These are phyloP conservation scores for Penicillium soppii DNA, from an alignment of 495 filamentous ascomycete species.

Conservation along the genomic window DNA sequence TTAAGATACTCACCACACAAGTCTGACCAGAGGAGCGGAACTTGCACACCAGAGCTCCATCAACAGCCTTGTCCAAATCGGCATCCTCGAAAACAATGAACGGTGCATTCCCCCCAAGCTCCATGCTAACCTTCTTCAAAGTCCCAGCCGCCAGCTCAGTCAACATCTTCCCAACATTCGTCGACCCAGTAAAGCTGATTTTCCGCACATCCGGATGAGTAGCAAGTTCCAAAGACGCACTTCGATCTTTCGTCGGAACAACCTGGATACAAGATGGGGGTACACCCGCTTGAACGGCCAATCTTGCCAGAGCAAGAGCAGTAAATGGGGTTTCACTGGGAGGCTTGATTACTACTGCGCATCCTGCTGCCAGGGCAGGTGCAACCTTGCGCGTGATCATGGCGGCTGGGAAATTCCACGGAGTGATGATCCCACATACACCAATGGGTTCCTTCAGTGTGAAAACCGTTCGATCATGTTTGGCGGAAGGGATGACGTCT, in stretches of 20 bases:
- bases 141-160: conserved; percentile 53
- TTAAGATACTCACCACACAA: conserved; percentile 34
- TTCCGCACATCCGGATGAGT: conserved; percentile 41
- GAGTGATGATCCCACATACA: conserved; percentile 34
- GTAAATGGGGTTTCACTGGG: conserved; percentile 50
- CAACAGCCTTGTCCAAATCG: conserved; percentile 77
- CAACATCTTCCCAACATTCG: conserved; percentile 25
- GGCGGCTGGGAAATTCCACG: conserved; percentile 84
- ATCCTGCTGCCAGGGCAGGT: conserved; percentile 50
- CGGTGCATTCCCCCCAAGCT: conserved; percentile 88
- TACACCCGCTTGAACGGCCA: conserved; percentile 44
- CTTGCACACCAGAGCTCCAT: conserved; percentile 61
- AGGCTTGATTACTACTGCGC: conserved; percentile 49
- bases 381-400: conserved; percentile 83
- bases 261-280: conserved; percentile 18
- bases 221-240: conserved; percentile 29
- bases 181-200: conserved; percentile 44
- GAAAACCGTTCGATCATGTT: conserved; percentile 39
- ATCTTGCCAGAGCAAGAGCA: conserved; percentile 43
- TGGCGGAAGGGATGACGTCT: conserved; percentile 62
- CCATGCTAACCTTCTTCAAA: conserved; percentile 77
- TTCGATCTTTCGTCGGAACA: conserved; percentile 19
- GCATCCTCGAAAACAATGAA: conserved; percentile 86
- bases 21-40: conserved; percentile 53
- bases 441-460: conserved; percentile 37